phyloP scores from a whole-genome alignment of 805 yeast species.

The Naumovozyma castellii region DNA sequence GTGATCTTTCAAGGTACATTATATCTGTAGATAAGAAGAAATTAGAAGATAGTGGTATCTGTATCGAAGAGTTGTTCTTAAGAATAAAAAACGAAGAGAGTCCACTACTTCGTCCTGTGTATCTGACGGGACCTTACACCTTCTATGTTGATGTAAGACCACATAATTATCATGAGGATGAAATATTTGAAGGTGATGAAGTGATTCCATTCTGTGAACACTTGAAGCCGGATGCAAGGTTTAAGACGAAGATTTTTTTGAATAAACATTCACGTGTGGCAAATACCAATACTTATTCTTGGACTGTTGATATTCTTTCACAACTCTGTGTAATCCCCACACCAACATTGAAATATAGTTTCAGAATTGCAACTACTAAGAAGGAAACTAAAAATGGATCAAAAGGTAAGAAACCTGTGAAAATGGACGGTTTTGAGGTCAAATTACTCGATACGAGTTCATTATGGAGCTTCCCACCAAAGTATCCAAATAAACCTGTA shows the following conservation, averaged over 20 bases:
- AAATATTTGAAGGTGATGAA: conserved; percentile 32
- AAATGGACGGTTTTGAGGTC: conserved; percentile 17
- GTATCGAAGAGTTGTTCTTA: conserved; percentile 24
- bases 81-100: conserved; percentile 64
- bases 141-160: conserved; percentile 77
- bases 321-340: conserved; percentile 67
- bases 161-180: conserved; percentile 46
- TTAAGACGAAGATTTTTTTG: conserved; percentile 44
- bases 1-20: conserved; percentile 23
- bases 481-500: conserved; percentile 42
- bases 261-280: conserved; percentile 32
- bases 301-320: conserved; percentile 74
- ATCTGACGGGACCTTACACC: conserved; percentile 80
- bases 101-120: conserved; percentile 69
- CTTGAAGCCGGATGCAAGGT: conserved; percentile 63
- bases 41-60: conserved; percentile 8
- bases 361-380: conserved; percentile 45
- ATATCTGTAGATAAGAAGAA: conserved; percentile 14
- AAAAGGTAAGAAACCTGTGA: conserved; percentile 1
- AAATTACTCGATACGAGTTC: conserved; percentile 47
- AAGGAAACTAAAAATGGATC: conserved; percentile 9
- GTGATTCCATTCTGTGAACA: conserved; percentile 39
- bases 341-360: conserved; percentile 58
- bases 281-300: conserved; percentile 37
- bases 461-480: conserved; percentile 68